A percentile compares a stretch with the other conserved stretches of the same genome.
phyloP scores from a whole-genome alignment of 495 filamentous ascomycete genomes.

The Penicillium daleae region DNA sequence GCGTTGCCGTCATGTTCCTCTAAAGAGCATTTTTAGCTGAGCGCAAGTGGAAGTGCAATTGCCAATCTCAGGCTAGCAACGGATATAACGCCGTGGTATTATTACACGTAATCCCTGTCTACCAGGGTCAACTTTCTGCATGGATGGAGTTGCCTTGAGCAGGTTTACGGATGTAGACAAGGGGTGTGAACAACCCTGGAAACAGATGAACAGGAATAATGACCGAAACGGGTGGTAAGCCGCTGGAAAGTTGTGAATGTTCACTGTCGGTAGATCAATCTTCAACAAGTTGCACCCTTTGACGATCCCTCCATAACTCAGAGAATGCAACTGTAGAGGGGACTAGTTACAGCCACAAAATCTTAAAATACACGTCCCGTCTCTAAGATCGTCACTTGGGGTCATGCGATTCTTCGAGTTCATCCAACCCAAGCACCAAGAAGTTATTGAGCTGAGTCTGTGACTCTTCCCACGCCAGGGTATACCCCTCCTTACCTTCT shows the following conservation, averaged over 20 bases:
- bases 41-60: too few species aligned
- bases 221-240: not conserved
- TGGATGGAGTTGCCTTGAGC: not conserved
- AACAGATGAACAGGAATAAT: not conserved
- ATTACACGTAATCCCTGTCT: too few species aligned
- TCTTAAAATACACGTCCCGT: not conserved
- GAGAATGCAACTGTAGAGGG: not conserved
- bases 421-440: not conserved
- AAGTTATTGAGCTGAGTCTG: not conserved
- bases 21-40: too few species aligned
- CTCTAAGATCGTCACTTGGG: not conserved
- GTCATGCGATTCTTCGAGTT: not conserved
- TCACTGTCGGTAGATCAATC: not conserved
- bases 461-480: not conserved
- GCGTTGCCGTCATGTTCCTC: too few species aligned
- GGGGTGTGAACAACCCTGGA: too few species aligned
- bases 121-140: too few species aligned
- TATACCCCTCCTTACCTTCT: not conserved
- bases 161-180: not conserved
- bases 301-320: too few species aligned
- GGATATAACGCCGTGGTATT: too few species aligned
- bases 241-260: not conserved
- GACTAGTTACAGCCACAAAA: not conserved
- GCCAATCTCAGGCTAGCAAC: too few species aligned
- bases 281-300: not conserved